Base-by-base conservation (phyloP, 768 basidiomycete species). In the Myochromella boudieri region DNA sequence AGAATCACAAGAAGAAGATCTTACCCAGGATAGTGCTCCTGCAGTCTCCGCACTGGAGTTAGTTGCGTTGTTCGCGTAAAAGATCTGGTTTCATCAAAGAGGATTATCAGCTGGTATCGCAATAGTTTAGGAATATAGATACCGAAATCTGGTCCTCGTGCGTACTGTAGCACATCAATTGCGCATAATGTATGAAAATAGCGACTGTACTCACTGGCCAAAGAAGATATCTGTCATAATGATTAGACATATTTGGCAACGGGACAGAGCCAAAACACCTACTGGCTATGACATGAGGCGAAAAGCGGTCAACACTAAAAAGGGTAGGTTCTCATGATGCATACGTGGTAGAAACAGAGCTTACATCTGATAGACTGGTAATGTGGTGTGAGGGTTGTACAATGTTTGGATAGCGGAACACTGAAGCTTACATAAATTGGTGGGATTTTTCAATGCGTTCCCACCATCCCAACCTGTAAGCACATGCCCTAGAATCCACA, bases 261-360 rank as follows among this genome's bases (percentile, higher is more conserved):
- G 6, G 9, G 2, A n/a, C 1, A 7, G 27, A 46, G 25, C 11
- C n/a, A 27, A 18, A 22, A 4, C 8, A 72, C 83, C 33, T 43
- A 85, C 83, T 84, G 34, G 85, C 82, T 51, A 88, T 84, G 44
- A 87, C 85, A 55, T 88, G 86, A 24, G 85, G 85, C 6, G 85
- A 82, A 63, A 75, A 88, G n/a, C 85, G 82, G 55, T 88, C 85
- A 45, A 88, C 80, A 44, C 85, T 87, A 41, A 34, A 24, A 12
- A 50, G n/a, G n/a, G n/a, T 29, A 37, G 43, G 38, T 10, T 26
- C 24, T 47, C 33, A 50, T 42, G 17, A 40, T 34, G 26, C 22
- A 18, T 11, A 15, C 33, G 20, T 17, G 12, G 4, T n/a, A 37
- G 15, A 38, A 47, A 69, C 34, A 38, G 37, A 6, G 43, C 57